Conservation (phyloP, 192 early-diverging fungal genomes). For the Entomortierella beljakovae region DNA sequence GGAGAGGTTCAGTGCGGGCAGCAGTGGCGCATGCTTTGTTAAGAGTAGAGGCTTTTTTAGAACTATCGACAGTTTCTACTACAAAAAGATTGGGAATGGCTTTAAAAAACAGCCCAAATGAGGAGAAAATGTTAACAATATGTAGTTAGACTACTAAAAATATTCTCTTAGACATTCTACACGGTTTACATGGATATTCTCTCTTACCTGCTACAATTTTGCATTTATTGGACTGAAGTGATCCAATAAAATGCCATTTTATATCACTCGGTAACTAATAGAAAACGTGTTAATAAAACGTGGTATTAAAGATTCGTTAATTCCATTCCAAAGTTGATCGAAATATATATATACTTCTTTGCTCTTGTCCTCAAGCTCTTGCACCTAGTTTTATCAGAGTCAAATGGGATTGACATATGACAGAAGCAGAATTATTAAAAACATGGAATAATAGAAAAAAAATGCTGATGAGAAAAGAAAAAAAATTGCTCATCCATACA, state of each 20-base stretch:
- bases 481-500: constrained; percentile 53
- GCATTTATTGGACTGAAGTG: constrained; percentile 98
- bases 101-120: neutral
- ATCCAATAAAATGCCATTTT: constrained; percentile 97
- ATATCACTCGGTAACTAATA: constrained; percentile 85
- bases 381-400: constrained; percentile 66
- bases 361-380: constrained; percentile 94
- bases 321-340: neutral
- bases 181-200: no score
- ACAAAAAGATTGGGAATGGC: constrained; percentile 90
- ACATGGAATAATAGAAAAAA: neutral
- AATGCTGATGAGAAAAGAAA: neutral
- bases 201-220: constrained; percentile 78
- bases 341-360: constrained; percentile 63
- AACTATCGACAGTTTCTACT: constrained; percentile 92
- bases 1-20: constrained; percentile 64
- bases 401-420: neutral
- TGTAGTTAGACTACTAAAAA: no score
- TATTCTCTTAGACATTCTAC: neutral
- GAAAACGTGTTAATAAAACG: neutral
- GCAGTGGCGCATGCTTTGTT: constrained; percentile 78
- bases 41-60: constrained; percentile 84
- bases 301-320: neutral
- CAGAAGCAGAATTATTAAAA: neutral
- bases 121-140: no score